phyloP scores from a whole-genome alignment of 129 eudicot genomes.

The Logfia minima region DNA sequence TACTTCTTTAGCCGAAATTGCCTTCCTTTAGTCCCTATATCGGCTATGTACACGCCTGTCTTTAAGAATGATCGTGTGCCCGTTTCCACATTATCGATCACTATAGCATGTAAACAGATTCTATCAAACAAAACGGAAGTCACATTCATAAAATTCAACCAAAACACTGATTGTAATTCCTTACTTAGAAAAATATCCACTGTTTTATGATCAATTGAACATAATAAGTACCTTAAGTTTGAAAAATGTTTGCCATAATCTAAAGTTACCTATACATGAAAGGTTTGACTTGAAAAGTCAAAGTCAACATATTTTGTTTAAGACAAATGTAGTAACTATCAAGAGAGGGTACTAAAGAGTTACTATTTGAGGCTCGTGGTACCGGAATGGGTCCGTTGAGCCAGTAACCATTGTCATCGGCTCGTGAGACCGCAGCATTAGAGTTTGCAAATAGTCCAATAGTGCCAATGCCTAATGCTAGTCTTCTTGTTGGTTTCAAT shows the following conservation, averaged over 20 bases:
- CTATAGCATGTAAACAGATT: not conserved
- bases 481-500: constrained; percentile 54
- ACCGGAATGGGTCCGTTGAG: constrained; percentile 56
- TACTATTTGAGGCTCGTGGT: constrained; percentile 58
- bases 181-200: not conserved
- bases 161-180: not conserved
- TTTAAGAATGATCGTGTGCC: constrained; percentile 78
- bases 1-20: constrained; percentile 56
- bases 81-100: constrained; percentile 68
- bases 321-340: not conserved
- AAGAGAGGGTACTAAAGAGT: constrained; percentile 6
- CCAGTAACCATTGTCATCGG: constrained; percentile 77
- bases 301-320: not conserved
- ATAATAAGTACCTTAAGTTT: not conserved
- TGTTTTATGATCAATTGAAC: not conserved
- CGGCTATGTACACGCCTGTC: constrained; percentile 68
- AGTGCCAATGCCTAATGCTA: constrained; percentile 68
- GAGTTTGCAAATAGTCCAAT: constrained; percentile 51
- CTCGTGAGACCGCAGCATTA: constrained; percentile 44
- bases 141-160: not conserved
- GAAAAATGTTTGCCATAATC: not conserved
- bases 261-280: not conserved
- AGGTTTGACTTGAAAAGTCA: constrained; percentile 16
- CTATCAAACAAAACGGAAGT: not conserved
- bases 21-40: constrained; percentile 70